A percentile compares a stretch with the other conserved stretches of the same genome.
phyloP scores from a whole-genome alignment of 1,284 basidiomycete species.

The Cutaneotrichosporon dermatis region DNA sequence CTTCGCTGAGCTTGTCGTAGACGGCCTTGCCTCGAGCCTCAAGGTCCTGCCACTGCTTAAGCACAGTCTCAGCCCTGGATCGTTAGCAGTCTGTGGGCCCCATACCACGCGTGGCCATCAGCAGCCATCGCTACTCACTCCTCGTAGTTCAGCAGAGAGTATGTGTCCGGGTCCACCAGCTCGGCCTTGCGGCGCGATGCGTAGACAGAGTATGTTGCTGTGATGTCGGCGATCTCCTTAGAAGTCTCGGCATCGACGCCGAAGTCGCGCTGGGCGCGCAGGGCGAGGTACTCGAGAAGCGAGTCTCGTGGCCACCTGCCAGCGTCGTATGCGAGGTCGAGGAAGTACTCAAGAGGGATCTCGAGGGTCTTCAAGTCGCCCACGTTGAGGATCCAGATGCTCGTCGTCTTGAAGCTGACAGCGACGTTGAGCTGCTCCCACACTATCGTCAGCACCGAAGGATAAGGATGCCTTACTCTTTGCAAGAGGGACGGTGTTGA shows the following conservation, averaged over 20 bases:
- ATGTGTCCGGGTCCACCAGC: slow-evolving; percentile 60
- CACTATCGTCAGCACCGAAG: slow-evolving; percentile 11
- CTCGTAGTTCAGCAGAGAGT: slow-evolving; percentile 61
- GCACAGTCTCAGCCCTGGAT: slow-evolving; percentile 56
- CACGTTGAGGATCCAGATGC: slow-evolving; percentile 48
- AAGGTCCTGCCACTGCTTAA: slow-evolving; percentile 55
- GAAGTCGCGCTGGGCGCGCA: slow-evolving; percentile 65
- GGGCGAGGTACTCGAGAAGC: slow-evolving; percentile 55
- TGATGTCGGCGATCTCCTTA: slow-evolving; percentile 40
- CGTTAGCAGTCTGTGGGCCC: too few species aligned
- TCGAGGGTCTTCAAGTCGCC: slow-evolving; percentile 71
- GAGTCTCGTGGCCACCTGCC: slow-evolving; percentile 55
- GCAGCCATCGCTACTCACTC: slow-evolving; percentile 53
- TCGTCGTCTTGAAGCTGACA: slow-evolving; percentile 24
- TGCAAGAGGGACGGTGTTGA: slow-evolving; percentile 35
- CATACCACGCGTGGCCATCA: not conserved
- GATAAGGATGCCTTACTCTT: slow-evolving; percentile 18
- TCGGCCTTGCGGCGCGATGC: slow-evolving; percentile 61
- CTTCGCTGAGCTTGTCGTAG: slow-evolving; percentile 55
- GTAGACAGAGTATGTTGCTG: slow-evolving; percentile 13
- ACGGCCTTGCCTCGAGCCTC: slow-evolving; percentile 55
- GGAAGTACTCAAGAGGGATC: slow-evolving; percentile 63
- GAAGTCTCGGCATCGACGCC: slow-evolving; percentile 50
- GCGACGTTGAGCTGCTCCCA: slow-evolving; percentile 38
- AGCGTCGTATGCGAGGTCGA: slow-evolving; percentile 61